phyloP scores from a whole-genome alignment of 1,139 yeast species.

The Chernovozyma aurita region DNA sequence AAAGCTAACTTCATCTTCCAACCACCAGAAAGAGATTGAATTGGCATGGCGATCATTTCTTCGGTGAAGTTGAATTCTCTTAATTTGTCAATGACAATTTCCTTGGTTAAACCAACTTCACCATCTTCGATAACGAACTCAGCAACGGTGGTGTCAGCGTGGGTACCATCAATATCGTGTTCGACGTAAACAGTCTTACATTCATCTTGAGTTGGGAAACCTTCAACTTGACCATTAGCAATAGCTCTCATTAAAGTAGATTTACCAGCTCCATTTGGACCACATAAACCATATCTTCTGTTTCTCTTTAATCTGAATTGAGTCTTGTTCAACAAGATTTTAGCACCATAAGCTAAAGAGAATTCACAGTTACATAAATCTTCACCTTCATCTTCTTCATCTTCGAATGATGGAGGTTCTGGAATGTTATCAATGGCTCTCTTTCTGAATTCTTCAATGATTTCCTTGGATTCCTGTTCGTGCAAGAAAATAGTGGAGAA shows the following conservation, averaged over 20 bases:
- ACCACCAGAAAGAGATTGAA: constrained; percentile 98
- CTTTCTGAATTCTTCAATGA: constrained; percentile 93
- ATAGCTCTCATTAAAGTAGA: constrained; percentile 99
- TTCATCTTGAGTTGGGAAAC: constrained; percentile 98
- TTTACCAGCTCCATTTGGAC: constrained; percentile 99
- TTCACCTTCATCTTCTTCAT: constrained; percentile 99
- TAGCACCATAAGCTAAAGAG: constrained; percentile 99
- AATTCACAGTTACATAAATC: constrained; percentile 99
- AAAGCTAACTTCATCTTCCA: constrained; percentile 99
- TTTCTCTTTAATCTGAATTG: constrained; percentile 99
- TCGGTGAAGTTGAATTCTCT: constrained; percentile 88
- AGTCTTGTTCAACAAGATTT: constrained; percentile 98
- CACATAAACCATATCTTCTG: constrained; percentile 99
- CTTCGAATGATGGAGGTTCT: constrained; percentile 91
- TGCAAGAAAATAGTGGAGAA: constrained; percentile 94
- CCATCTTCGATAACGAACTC: constrained; percentile 82
- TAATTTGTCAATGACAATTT: constrained; percentile 68
- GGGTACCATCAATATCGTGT: constrained; percentile 98
- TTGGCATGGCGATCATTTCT: constrained; percentile 88
- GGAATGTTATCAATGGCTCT: constrained; percentile 97
- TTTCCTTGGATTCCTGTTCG: constrained; percentile 85
- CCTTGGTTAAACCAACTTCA: constrained; percentile 73
- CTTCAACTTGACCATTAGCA: constrained; percentile 99
- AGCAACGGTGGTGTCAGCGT: constrained; percentile 89
- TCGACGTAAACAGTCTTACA: constrained; percentile 99